A percentile compares a stretch with the other conserved stretches of the same genome.
These are phyloP conservation scores for Capsicum baccatum DNA, from an alignment of 257 asterid genomes.

Conservation along the genomic window DNA sequence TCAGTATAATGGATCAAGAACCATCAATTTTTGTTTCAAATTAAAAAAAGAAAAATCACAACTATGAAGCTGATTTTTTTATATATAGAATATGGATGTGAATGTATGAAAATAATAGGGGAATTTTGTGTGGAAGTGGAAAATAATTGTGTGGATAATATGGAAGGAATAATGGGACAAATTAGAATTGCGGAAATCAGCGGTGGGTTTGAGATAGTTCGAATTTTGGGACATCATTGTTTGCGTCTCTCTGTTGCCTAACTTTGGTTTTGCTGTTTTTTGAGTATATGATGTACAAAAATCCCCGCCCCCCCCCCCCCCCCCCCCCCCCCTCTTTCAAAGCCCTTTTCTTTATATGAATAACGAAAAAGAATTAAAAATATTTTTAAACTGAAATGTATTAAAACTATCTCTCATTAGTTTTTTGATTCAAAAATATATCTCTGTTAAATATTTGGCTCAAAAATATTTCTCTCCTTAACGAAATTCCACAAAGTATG, in stretches of 20 bases:
- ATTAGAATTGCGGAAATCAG: conserved; percentile 11
- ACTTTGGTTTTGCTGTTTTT: neutral
- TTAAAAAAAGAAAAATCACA: neutral
- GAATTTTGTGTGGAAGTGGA: conserved; percentile 24
- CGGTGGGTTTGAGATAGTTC: conserved; percentile 19
- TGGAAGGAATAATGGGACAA: conserved; percentile 3
- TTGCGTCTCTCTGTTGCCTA: neutral
- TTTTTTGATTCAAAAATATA: too few species aligned
- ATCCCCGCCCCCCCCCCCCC: neutral
- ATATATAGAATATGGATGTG: neutral
- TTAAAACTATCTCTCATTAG: too few species aligned
- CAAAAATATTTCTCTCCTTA: too few species aligned
- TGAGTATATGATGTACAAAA: neutral
- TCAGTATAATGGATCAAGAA: neutral
- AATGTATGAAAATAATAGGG: neutral
- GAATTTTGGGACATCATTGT: conserved; percentile 8
- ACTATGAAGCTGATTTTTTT: neutral
- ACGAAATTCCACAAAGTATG: too few species aligned
- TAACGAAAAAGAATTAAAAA: too few species aligned
- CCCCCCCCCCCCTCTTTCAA: too few species aligned
- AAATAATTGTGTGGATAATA: conserved; percentile 18
- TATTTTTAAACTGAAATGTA: too few species aligned
- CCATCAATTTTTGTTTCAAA: neutral
- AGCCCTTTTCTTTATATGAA: neutral
- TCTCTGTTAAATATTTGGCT: too few species aligned